Conservation (phyloP, 352 stramenopile genomes). For the Globisporangium lucens region DNA sequence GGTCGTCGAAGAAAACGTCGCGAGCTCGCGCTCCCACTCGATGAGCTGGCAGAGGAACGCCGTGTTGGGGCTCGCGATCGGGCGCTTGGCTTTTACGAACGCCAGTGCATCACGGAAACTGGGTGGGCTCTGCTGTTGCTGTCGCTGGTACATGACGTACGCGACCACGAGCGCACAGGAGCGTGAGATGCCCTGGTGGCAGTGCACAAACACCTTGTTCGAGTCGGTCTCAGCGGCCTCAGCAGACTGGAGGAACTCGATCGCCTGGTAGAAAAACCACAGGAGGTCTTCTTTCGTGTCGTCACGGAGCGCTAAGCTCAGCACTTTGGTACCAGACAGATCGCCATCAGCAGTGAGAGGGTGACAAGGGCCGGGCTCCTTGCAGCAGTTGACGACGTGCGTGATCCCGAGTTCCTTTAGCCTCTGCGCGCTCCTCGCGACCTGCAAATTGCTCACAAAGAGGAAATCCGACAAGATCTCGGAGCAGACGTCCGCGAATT, state of each 20-base stretch:
- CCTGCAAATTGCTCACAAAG: constrained; percentile 54
- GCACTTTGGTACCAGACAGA: constrained; percentile 1
- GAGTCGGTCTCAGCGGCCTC: not conserved
- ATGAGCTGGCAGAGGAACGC: constrained; percentile 69
- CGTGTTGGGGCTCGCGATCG: constrained; percentile 59
- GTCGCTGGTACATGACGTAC: constrained; percentile 47
- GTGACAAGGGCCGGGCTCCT: constrained; percentile 25
- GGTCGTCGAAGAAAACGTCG: not conserved
- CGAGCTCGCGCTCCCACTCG: constrained; percentile 53
- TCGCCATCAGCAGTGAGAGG: not conserved
- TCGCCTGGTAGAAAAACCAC: constrained; percentile 50
- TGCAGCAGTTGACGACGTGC: constrained; percentile 56
- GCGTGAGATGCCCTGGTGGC: constrained; percentile 67
- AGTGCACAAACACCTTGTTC: constrained; percentile 52
- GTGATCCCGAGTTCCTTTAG: constrained; percentile 43
- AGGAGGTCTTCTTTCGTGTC: constrained; percentile 59
- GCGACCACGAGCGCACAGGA: constrained; percentile 66
- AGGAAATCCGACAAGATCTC: constrained; percentile 52
- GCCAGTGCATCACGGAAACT: constrained; percentile 24
- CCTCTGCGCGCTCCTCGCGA: constrained; percentile 28
- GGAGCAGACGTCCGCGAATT: constrained; percentile 46
- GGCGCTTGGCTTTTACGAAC: constrained; percentile 40
- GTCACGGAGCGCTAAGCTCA: constrained; percentile 51
- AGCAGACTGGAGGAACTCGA: constrained; percentile 38
- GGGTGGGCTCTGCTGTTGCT: not conserved